These are phyloP conservation scores for Mortierella hygrophila DNA, from an alignment of 192 early-diverging fungal genomes.

Conservation along the genomic window DNA sequence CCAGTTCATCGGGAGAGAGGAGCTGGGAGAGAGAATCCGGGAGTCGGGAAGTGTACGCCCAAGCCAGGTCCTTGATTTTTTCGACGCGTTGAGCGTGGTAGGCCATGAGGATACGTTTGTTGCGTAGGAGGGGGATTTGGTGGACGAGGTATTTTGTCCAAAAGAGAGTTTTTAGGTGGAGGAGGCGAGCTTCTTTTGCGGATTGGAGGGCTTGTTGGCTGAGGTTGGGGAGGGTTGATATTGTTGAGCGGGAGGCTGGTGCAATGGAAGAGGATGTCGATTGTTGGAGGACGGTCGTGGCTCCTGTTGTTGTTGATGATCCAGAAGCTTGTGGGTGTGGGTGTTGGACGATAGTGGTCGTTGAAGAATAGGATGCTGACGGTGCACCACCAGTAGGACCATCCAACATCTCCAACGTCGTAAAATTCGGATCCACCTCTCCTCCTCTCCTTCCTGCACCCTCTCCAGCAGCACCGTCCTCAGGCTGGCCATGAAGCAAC, in stretches of 20 bases:
- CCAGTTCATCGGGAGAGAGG: slow-evolving; percentile 66
- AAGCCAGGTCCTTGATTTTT: slow-evolving; percentile 74
- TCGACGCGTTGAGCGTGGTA: slow-evolving; percentile 84
- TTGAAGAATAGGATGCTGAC: neutral
- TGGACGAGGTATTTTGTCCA: slow-evolving; percentile 62
- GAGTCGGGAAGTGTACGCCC: slow-evolving; percentile 55
- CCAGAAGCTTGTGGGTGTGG: slow-evolving; percentile 13
- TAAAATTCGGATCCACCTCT: slow-evolving; percentile 28
- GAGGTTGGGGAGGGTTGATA: neutral
- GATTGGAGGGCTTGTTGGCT: slow-evolving; percentile 7
- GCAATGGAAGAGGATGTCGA: neutral
- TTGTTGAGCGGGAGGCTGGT: neutral
- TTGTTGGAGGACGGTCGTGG: neutral
- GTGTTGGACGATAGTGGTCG: neutral
- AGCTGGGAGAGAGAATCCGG: slow-evolving; percentile 23
- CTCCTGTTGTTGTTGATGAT: slow-evolving; percentile 26
- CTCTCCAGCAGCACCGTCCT: neutral
- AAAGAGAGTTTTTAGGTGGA: slow-evolving; percentile 56
- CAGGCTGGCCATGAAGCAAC: neutral
- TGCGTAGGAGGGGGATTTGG: slow-evolving; percentile 72
- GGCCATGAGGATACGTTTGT: slow-evolving; percentile 91
- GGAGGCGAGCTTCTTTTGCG: slow-evolving; percentile 24
- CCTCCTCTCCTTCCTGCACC: neutral
- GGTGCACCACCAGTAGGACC: neutral
- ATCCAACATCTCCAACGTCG: slow-evolving; percentile 28